These are phyloP conservation scores for Corinectria fuckeliana DNA, from an alignment of 2,329 filamentous ascomycete species.

Conservation along the genomic window DNA sequence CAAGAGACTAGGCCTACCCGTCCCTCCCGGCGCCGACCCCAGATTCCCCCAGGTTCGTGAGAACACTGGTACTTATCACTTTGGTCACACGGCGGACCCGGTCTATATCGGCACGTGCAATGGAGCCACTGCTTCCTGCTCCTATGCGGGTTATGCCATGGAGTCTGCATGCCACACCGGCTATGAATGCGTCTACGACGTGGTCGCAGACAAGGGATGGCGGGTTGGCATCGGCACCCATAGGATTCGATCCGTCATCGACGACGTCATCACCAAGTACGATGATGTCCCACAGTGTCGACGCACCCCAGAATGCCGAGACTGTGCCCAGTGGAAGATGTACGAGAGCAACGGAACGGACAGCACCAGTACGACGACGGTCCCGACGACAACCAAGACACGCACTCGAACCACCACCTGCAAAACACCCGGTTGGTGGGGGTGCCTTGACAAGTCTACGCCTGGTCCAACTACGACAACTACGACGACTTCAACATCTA, in stretches of 20 bases:
- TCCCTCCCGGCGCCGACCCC: conserved; percentile 79
- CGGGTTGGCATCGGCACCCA: conserved; percentile 90
- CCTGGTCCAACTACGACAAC: conserved; percentile 50
- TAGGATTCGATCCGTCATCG: conserved; percentile 86
- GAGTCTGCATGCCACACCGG: conserved; percentile 93
- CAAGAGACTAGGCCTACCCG: conserved; percentile 81
- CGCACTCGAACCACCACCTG: conserved; percentile 87
- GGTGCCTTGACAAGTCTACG: conserved; percentile 73
- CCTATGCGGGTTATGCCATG: conserved; percentile 90
- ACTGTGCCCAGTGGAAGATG: conserved; percentile 94
- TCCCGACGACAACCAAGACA: conserved; percentile 63
- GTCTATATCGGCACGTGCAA: conserved; percentile 95
- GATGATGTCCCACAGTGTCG: conserved; percentile 79
- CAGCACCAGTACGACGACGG: conserved; percentile 69
- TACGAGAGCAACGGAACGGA: conserved; percentile 91
- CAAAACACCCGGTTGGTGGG: conserved; percentile 93
- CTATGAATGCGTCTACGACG: conserved; percentile 88
- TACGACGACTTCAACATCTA: conserved; percentile 54
- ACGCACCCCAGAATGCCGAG: conserved; percentile 79
- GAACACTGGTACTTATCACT: conserved; percentile 83
- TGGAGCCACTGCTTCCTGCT: conserved; percentile 85
- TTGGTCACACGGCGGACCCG: conserved; percentile 94
- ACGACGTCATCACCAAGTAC: conserved; percentile 85
- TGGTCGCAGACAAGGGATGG: conserved; percentile 90
- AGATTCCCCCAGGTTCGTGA: conserved; percentile 72